phyloP scores from a whole-genome alignment of 768 basidiomycete species.

The Dioszegia aurantiaca region DNA sequence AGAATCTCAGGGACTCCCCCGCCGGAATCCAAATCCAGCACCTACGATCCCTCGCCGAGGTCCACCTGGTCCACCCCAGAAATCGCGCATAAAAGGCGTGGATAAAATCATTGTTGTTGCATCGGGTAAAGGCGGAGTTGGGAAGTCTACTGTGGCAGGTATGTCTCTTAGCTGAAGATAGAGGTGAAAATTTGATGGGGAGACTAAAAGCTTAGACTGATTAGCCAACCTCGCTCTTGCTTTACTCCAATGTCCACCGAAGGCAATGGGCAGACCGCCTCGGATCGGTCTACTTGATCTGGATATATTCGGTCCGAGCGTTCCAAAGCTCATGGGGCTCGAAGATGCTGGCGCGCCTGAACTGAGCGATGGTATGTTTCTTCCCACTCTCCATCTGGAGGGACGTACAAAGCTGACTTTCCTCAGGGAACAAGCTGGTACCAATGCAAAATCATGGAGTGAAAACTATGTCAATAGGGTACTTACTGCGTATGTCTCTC shows the following conservation, averaged over 20 bases:
- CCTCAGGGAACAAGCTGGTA: conserved; percentile 62
- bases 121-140: conserved; percentile 93
- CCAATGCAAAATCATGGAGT: conserved; percentile 85
- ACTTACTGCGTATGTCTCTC: conserved; percentile 61
- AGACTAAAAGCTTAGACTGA: conserved; percentile 11
- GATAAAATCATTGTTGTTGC: conserved; percentile 78
- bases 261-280: conserved; percentile 39
- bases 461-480: conserved; percentile 96
- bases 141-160: conserved; percentile 92
- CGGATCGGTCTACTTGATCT: conserved; percentile 87
- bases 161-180: conserved; percentile 24
- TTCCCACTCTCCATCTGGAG: neutral
- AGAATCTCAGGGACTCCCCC: conserved; percentile 54
- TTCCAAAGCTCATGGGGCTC: conserved; percentile 90
- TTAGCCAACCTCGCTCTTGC: conserved; percentile 58
- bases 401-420: conserved; percentile 12
- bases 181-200: neutral
- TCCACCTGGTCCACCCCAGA: conserved; percentile 44
- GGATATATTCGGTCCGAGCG: conserved; percentile 91
- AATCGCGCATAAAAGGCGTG: conserved; percentile 60
- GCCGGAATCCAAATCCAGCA: conserved; percentile 48
- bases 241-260: conserved; percentile 55
- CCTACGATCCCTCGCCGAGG: conserved; percentile 56
- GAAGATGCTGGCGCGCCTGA: conserved; percentile 72
- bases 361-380: conserved; percentile 62